A percentile compares a stretch with the other conserved stretches of the same genome.
Conservation (phyloP, 768 basidiomycete genomes). For the Kwoniella mangroviensis region DNA sequence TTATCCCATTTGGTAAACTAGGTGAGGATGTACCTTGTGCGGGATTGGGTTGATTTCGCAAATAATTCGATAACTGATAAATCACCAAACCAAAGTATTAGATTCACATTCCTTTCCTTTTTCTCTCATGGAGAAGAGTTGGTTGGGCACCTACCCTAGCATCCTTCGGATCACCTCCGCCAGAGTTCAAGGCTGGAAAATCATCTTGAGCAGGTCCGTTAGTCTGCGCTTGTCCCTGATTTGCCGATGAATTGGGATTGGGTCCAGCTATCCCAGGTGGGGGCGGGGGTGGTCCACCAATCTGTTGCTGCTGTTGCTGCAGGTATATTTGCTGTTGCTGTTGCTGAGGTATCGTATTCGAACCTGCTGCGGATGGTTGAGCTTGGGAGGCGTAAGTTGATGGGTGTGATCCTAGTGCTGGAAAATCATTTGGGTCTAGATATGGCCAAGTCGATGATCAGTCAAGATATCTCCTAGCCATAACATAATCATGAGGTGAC, state of each 20-base stretch:
- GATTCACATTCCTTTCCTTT: background rate
- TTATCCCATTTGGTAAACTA: constrained; percentile 22
- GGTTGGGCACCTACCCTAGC: constrained; percentile 31
- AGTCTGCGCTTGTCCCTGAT: constrained; percentile 29
- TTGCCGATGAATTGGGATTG: constrained; percentile 5
- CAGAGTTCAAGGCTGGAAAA: constrained; percentile 49
- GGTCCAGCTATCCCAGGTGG: constrained; percentile 48
- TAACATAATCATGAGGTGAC: too few relatives aligned
- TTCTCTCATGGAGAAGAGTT: background rate
- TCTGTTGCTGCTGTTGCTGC: constrained; percentile 35
- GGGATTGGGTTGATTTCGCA: constrained; percentile 30
- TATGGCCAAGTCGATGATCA: background rate
- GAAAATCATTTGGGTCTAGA: constrained; percentile 54
- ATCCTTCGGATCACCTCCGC: constrained; percentile 35
- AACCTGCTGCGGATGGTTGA: constrained; percentile 32
- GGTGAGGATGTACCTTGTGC: constrained; percentile 34
- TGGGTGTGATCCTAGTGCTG: constrained; percentile 48
- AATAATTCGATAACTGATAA: constrained; percentile 39
- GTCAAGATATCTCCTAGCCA: background rate
- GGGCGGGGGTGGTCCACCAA: constrained; percentile 38
- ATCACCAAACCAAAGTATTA: background rate
- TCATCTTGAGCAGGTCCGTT: constrained; percentile 38
- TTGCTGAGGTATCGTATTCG: constrained; percentile 29
- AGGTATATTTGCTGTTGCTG: constrained; percentile 46
- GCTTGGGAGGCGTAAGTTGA: constrained; percentile 51